phyloP scores from a whole-genome alignment of 2,329 filamentous ascomycete species.

The Paracoccidioides brasiliensis region DNA sequence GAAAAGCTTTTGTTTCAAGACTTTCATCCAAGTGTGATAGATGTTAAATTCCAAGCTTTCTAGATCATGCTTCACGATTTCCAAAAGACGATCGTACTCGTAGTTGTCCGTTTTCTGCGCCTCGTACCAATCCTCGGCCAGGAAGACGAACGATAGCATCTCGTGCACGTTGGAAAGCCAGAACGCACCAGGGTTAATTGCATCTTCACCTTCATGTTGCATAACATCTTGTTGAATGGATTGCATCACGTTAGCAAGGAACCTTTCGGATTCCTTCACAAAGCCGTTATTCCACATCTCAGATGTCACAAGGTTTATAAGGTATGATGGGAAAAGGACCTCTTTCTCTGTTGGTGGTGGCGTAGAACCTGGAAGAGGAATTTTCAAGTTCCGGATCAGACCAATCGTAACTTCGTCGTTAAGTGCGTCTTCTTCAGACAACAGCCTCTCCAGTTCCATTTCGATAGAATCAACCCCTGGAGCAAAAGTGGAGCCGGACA shows the following conservation, averaged over 20 bases:
- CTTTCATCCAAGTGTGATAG: conserved; percentile 99
- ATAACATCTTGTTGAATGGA: conserved; percentile 99
- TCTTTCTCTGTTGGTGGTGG: conserved; percentile 95
- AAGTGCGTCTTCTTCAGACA: conserved; percentile 87
- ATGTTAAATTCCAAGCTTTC: conserved; percentile 99
- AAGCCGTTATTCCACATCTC: conserved; percentile 99
- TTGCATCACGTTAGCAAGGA: conserved; percentile 98
- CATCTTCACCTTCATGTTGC: conserved; percentile 95
- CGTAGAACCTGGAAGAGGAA: conserved; percentile 72
- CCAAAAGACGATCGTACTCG: conserved; percentile 90
- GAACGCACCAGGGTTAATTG: conserved; percentile 93
- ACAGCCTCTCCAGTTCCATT: conserved; percentile 80
- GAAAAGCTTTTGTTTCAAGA: conserved; percentile 95
- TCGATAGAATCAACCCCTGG: conserved; percentile 82
- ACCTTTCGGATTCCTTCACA: conserved; percentile 97
- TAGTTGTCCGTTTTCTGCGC: conserved; percentile 99
- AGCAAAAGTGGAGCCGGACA: conserved; percentile 64
- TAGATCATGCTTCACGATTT: conserved; percentile 98
- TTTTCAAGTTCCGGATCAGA: conserved; percentile 91
- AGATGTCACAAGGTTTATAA: conserved; percentile 97
- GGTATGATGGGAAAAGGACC: conserved; percentile 93
- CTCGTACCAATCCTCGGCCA: conserved; percentile 99
- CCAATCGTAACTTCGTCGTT: conserved; percentile 97
- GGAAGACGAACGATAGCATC: conserved; percentile 98
- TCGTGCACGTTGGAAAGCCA: conserved; percentile 99